These are phyloP conservation scores for Amorphotheca resinae DNA, from an alignment of 495 filamentous ascomycete species.

Conservation along the genomic window DNA sequence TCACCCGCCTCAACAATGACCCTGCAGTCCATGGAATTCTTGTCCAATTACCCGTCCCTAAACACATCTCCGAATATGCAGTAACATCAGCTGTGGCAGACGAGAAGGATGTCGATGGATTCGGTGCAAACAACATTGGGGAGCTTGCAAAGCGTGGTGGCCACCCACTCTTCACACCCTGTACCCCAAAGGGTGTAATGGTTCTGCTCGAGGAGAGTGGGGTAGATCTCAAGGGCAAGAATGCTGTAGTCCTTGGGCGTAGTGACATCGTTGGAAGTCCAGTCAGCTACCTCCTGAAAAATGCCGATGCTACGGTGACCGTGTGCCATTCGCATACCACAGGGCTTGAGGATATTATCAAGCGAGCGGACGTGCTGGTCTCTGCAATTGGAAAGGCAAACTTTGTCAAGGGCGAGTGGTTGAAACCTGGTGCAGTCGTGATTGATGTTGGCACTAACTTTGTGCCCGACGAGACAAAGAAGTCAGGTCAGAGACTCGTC, in stretches of 20 bases:
- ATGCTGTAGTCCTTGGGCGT: constrained; percentile 85
- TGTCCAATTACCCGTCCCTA: constrained; percentile 83
- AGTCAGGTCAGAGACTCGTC: constrained; percentile 86
- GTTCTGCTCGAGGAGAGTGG: constrained; percentile 73
- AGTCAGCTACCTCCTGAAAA: constrained; percentile 87
- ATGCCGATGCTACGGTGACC: constrained; percentile 92
- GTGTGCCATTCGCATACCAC: constrained; percentile 85
- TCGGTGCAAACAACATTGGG: constrained; percentile 85
- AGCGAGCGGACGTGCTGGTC: constrained; percentile 78
- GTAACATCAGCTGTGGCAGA: constrained; percentile 83
- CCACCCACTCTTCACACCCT: constrained; percentile 75
- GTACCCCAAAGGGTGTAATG: constrained; percentile 96
- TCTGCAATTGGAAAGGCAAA: constrained; percentile 80
- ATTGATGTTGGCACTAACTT: constrained; percentile 98
- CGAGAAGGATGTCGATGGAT: constrained; percentile 97
- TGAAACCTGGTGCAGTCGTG: constrained; percentile 86
- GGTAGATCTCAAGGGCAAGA: constrained; percentile 74
- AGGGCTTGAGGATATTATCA: constrained; percentile 57
- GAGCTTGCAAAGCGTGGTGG: constrained; percentile 92
- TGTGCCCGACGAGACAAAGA: constrained; percentile 84
- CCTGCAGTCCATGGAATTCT: constrained; percentile 80
- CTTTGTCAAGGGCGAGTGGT: constrained; percentile 87
- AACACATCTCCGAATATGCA: constrained; percentile 75
- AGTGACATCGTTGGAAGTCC: constrained; percentile 97
- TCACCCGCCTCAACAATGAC: constrained; percentile 78